A percentile compares a stretch with the other conserved stretches of the same genome.
Evolutionary conservation across 371 early-diverging fungal genomes (phyloP).

Genomic region (Batkoa obscura): DNA sequence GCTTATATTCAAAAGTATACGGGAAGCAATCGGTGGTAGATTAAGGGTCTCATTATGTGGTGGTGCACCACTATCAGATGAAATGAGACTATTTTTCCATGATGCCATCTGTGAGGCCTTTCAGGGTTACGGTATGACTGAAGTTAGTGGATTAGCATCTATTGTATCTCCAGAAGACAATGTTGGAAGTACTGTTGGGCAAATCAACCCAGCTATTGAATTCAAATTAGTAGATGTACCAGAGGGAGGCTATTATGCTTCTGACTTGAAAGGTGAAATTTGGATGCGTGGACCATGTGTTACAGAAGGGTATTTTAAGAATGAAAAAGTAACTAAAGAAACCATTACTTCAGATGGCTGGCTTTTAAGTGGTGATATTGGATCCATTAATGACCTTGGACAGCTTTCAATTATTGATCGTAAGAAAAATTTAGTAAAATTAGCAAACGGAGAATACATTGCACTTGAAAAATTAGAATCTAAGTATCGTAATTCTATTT

Average conservation of each 20-base stretch:
- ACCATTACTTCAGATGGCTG: slow-evolving; percentile 70
- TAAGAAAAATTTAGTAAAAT: slow-evolving; percentile 76
- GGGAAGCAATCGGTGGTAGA: slow-evolving; percentile 76
- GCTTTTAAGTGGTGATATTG: slow-evolving; percentile 92
- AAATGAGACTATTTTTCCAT: slow-evolving; percentile 72
- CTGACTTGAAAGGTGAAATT: slow-evolving; percentile 64
- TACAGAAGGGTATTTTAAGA: slow-evolving; percentile 60
- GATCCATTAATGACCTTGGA: slow-evolving; percentile 50
- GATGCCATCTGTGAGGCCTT: slow-evolving; percentile 67
- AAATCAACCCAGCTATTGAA: slow-evolving; percentile 62
- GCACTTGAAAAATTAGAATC: slow-evolving; percentile 95
- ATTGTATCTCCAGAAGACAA: slow-evolving; percentile 38
- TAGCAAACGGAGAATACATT: slow-evolving; percentile 89
- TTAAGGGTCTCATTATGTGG: slow-evolving; percentile 78
- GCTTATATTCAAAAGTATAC: neutral
- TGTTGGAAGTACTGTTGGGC: slow-evolving; percentile 48
- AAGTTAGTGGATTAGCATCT: slow-evolving; percentile 37
- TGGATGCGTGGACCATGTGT: slow-evolving; percentile 68
- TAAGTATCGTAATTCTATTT: slow-evolving; percentile 57
- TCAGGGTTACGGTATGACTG: slow-evolving; percentile 76
- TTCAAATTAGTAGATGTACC: slow-evolving; percentile 79
- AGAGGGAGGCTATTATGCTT: slow-evolving; percentile 51
- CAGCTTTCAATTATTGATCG: slow-evolving; percentile 62
- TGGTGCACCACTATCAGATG: slow-evolving; percentile 77
- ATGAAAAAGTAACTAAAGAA: slow-evolving; percentile 52